Base-by-base conservation (phyloP, 805 yeast genomes). In the Metschnikowia henanensis region DNA sequence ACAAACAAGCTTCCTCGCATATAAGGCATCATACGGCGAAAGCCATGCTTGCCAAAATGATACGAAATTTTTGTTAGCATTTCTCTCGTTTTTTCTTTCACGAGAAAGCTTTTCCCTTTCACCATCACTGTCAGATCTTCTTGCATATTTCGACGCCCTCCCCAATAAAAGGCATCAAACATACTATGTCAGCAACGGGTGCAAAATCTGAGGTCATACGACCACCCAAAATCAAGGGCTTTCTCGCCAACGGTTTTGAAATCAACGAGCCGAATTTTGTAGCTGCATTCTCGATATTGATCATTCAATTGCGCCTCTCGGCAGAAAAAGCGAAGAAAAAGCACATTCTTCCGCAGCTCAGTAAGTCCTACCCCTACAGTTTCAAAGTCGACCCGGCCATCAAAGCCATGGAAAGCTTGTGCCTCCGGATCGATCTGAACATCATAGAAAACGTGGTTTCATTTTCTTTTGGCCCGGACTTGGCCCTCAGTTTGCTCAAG, bases 341-440 rank as follows among this genome's bases (percentile, higher is more conserved):
- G 53, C 37, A 26, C 16, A 62, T 46, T 64, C 41, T 34, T 15
- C 41, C 54, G 54, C 39, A 52, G 61, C 29, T 53, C 66, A 19
- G 49, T 30, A 73, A 70, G 46, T 16, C 46, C 0, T 66, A 71
- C 51, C 81, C 84, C 0, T 87, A 51, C 57, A 60, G 81, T 1
- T 89, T 87, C 58, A 58, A 72, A 0, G 43, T 75, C 0, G 68
- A 70, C 6, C 72, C 70, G 2, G 94, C 89, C 0, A 47, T 84
- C 1, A 55, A 60, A 0, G 59, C 61, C 1, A 79, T 89, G 86
- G 58, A 63, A 13, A 52, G 68, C 12, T 61, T 88, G 47, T 58
- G 65, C 9, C 59, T 84, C 6, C 64, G 68, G 32, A 68, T 82
- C 3, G 77, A 77, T 30, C 71, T 72, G 50, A 61, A 73, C 5